These are phyloP conservation scores for Aspergillus sp. DNA, from an alignment of 2,329 filamentous ascomycete genomes.

Conservation along the genomic window DNA sequence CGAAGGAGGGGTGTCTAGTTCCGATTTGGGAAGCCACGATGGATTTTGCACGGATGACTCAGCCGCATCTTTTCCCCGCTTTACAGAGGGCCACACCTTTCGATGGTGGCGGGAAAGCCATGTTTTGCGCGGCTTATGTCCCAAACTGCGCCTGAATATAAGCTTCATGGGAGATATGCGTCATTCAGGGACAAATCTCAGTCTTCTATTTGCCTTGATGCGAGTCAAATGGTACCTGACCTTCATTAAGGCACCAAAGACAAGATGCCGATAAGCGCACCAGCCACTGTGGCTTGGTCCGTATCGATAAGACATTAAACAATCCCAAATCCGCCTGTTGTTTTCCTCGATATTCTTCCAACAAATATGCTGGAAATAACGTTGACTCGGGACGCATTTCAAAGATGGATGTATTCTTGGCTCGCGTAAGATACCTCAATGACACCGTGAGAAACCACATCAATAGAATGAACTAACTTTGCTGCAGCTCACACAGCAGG, in stretches of 20 bases:
- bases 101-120: slow-evolving; percentile 18
- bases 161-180: not conserved
- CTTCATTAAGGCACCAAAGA: not conserved
- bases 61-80: slow-evolving; percentile 25
- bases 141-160: slow-evolving; percentile 3
- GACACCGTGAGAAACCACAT: slow-evolving; percentile 18
- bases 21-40: slow-evolving; percentile 12
- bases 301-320: slow-evolving; percentile 28
- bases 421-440: slow-evolving; percentile 53
- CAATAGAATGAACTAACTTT: slow-evolving; percentile 24
- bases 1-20: slow-evolving; percentile 33
- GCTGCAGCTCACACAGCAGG: slow-evolving; percentile 69
- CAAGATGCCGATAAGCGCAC: not conserved
- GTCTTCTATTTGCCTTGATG: not conserved
- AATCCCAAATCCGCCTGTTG: slow-evolving; percentile 11
- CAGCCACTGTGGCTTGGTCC: slow-evolving; percentile 25
- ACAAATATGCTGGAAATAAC: slow-evolving; percentile 4
- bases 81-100: slow-evolving; percentile 15
- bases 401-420: slow-evolving; percentile 73
- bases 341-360: slow-evolving; percentile 1
- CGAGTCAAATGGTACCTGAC: not conserved
- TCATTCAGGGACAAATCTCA: not conserved
- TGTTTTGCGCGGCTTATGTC: slow-evolving; percentile 20
- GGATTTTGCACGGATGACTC: slow-evolving; percentile 39
- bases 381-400: not conserved